phyloP scores from a whole-genome alignment of 352 stramenopile species.

The Pythium utonaiense region DNA sequence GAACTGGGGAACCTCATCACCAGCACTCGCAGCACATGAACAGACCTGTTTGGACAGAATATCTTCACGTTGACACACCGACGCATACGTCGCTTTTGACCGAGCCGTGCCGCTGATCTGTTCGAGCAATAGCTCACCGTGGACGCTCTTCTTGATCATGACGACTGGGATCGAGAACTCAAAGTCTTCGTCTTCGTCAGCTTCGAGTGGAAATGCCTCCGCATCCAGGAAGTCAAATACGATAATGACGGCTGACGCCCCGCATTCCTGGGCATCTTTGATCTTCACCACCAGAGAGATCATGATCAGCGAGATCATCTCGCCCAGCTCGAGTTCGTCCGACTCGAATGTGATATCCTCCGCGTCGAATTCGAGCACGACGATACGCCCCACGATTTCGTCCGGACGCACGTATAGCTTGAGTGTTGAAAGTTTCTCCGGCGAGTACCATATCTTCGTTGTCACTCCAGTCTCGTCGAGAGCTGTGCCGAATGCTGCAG shows the following conservation, averaged over 20 bases:
- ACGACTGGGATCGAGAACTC: conserved; percentile 60
- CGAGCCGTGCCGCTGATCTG: conserved; percentile 26
- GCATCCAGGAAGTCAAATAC: conserved; percentile 72
- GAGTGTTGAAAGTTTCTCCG: conserved; percentile 55
- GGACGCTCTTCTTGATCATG: conserved; percentile 55
- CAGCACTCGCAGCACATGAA: background rate
- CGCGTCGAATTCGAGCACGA: conserved; percentile 69
- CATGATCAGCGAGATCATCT: conserved; percentile 67
- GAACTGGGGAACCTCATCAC: too few species aligned
- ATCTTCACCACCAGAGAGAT: conserved; percentile 63
- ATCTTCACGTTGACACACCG: conserved; percentile 64
- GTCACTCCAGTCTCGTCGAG: conserved; percentile 33
- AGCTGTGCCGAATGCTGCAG: conserved; percentile 46
- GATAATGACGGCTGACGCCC: conserved; percentile 48
- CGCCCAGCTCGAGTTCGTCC: conserved; percentile 48
- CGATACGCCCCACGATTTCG: conserved; percentile 56
- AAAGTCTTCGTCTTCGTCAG: conserved; percentile 46
- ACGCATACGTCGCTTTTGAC: conserved; percentile 30
- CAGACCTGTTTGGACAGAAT: conserved; percentile 64
- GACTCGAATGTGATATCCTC: conserved; percentile 50
- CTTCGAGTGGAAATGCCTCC: conserved; percentile 57
- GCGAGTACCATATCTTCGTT: conserved; percentile 60
- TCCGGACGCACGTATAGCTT: conserved; percentile 64
- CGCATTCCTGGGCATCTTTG: conserved; percentile 62
- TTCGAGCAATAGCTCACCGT: conserved; percentile 54